These are phyloP conservation scores for Trichoderma gamsii DNA, from an alignment of 495 filamentous ascomycete species.

Conservation along the genomic window DNA sequence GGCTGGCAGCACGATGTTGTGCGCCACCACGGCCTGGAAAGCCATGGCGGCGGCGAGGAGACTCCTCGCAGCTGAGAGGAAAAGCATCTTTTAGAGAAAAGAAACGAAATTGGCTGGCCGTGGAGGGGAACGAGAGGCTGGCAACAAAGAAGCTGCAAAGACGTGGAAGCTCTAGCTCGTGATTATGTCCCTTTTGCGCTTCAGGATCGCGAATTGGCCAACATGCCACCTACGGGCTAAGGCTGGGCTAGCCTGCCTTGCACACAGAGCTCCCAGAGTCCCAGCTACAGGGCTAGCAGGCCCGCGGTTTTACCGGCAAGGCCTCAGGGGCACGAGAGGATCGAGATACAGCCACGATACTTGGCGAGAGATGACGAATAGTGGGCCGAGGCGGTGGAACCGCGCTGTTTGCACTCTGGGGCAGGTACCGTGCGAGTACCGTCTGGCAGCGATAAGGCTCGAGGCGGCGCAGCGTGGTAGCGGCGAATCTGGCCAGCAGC, in stretches of 20 bases:
- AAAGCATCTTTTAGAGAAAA: constrained; percentile 22
- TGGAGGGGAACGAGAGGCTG: neutral
- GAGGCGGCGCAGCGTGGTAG: neutral
- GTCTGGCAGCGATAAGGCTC: neutral
- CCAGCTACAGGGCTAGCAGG: neutral
- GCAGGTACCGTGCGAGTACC: neutral
- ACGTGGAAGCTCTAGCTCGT: too few species aligned
- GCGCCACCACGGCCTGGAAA: constrained; percentile 59
- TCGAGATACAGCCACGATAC: constrained; percentile 14
- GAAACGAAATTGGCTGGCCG: neutral
- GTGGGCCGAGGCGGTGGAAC: neutral
- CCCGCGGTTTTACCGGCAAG: constrained; percentile 12
- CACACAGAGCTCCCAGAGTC: neutral
- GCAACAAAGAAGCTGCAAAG: too few species aligned
- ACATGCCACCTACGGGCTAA: too few species aligned
- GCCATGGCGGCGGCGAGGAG: constrained; percentile 59
- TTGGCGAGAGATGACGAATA: constrained; percentile 12
- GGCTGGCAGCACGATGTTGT: constrained; percentile 91
- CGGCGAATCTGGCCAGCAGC: neutral
- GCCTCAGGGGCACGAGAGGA: constrained; percentile 7
- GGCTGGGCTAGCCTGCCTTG: neutral
- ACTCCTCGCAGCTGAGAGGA: constrained; percentile 40
- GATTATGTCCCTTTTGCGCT: too few species aligned
- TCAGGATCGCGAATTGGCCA: too few species aligned
- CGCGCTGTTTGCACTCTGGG: neutral